These are phyloP conservation scores for Gnomoniopsis sp. DNA, from an alignment of 2,329 filamentous ascomycete genomes.

Conservation along the genomic window DNA sequence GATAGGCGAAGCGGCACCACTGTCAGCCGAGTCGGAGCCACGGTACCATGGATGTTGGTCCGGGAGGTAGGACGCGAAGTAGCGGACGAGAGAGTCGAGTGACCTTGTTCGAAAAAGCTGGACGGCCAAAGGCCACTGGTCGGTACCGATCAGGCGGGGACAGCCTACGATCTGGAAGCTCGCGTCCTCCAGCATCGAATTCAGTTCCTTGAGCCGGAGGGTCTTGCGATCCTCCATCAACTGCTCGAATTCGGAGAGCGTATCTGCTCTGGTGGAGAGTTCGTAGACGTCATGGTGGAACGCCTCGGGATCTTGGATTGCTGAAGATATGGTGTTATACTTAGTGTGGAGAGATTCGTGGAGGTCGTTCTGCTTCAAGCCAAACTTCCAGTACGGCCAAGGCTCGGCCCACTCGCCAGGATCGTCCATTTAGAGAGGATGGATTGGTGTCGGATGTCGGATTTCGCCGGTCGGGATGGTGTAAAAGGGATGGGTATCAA, in stretches of 20 bases:
- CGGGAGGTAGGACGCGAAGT: conserved; percentile 58
- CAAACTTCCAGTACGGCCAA: conserved; percentile 63
- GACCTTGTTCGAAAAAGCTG: conserved; percentile 58
- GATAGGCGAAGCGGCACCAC: conserved; percentile 26
- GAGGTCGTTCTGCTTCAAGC: conserved; percentile 57
- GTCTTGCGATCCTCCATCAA: conserved; percentile 52
- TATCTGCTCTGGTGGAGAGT: conserved; percentile 48
- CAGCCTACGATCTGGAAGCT: conserved; percentile 61
- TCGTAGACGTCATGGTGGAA: conserved; percentile 62
- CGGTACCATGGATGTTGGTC: conserved; percentile 43
- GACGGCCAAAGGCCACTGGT: conserved; percentile 56
- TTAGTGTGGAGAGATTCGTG: conserved; percentile 55
- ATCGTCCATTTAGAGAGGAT: conserved; percentile 46
- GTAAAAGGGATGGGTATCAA: conserved; percentile 13
- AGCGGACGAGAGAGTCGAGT: conserved; percentile 57
- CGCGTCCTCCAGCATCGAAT: conserved; percentile 53
- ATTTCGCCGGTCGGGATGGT: not conserved
- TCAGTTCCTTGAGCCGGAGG: conserved; percentile 52
- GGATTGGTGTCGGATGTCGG: not conserved
- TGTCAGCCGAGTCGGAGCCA: conserved; percentile 32
- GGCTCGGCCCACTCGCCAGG: conserved; percentile 34
- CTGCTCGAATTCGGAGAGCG: conserved; percentile 51
- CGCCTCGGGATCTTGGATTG: conserved; percentile 57
- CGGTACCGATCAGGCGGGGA: conserved; percentile 54
- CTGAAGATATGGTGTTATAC: conserved; percentile 56